Evolutionary conservation across 2,329 filamentous ascomycete genomes (phyloP).

Genomic region (Lachnellula willkommii): DNA sequence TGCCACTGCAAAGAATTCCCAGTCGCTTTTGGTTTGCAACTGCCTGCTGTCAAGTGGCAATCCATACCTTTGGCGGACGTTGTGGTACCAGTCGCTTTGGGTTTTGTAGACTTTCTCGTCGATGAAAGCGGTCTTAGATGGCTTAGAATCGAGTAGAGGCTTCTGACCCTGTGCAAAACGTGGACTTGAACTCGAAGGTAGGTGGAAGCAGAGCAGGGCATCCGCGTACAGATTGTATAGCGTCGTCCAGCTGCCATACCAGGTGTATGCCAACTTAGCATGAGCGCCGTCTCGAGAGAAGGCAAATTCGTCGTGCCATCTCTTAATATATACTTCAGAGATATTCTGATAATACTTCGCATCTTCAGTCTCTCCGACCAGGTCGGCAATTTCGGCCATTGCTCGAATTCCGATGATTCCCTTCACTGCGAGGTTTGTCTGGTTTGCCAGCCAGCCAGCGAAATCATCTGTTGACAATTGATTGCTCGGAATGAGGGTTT

Average conservation of each 20-base stretch:
- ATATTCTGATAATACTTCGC: constrained; percentile 54
- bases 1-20: constrained; percentile 84
- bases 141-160: constrained; percentile 15
- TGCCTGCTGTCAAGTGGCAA: constrained; percentile 77
- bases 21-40: constrained; percentile 83
- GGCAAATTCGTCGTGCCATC: constrained; percentile 57
- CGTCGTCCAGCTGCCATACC: constrained; percentile 71
- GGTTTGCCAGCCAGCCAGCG: constrained; percentile 62
- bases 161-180: constrained; percentile 21
- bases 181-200: constrained; percentile 29
- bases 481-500: constrained; percentile 57
- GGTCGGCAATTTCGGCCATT: constrained; percentile 61
- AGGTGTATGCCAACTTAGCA: constrained; percentile 66
- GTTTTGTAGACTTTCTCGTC: constrained; percentile 70
- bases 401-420: constrained; percentile 74
- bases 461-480: constrained; percentile 68
- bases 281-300: constrained; percentile 61
- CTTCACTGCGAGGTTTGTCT: constrained; percentile 69
- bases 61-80: constrained; percentile 75
- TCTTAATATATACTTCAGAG: constrained; percentile 57
- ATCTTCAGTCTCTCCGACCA: constrained; percentile 52
- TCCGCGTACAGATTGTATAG: constrained; percentile 68
- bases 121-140: constrained; percentile 53
- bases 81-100: constrained; percentile 75
- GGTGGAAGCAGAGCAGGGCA: constrained; percentile 73